These are phyloP conservation scores for Filosporella fistucella DNA, from an alignment of 495 filamentous ascomycete species.

Conservation along the genomic window DNA sequence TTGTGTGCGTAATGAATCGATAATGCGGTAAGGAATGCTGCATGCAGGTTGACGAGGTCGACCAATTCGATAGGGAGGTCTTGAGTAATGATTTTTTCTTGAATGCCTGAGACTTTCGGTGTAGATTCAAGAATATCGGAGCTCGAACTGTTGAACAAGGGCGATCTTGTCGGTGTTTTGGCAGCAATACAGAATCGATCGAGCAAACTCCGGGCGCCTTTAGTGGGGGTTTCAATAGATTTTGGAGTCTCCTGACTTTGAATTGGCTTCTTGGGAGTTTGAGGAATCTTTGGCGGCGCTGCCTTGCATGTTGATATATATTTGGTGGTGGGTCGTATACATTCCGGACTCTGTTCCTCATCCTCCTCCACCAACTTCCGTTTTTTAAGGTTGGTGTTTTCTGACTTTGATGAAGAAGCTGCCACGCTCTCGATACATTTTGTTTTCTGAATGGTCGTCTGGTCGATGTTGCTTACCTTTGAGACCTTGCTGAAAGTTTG, in stretches of 20 bases:
- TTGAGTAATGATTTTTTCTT: background rate
- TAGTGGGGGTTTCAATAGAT: slow-evolving; percentile 21
- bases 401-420: background rate
- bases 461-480: slow-evolving; percentile 17
- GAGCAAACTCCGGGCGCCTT: slow-evolving; percentile 20
- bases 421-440: slow-evolving; percentile 1
- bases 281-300: slow-evolving; percentile 1
- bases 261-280: slow-evolving; percentile 17
- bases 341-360: slow-evolving; percentile 12
- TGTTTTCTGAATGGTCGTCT: slow-evolving; percentile 17
- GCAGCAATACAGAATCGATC: slow-evolving; percentile 19
- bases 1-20: slow-evolving; percentile 61
- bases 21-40: slow-evolving; percentile 53
- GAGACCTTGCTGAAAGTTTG: slow-evolving; percentile 24
- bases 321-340: slow-evolving; percentile 1
- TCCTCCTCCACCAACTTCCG: slow-evolving; percentile 17
- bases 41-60: slow-evolving; percentile 50
- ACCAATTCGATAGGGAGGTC: slow-evolving; percentile 47
- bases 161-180: slow-evolving; percentile 13
- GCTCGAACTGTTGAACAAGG: slow-evolving; percentile 5
- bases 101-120: background rate
- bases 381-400: slow-evolving; percentile 7
- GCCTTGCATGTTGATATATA: background rate
- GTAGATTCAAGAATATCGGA: slow-evolving; percentile 3
- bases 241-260: background rate